A percentile compares a stretch with the other conserved stretches of the same genome.
Evolutionary conservation across 768 basidiomycete species (phyloP).

Genomic region (Psilocybe cubensis): DNA sequence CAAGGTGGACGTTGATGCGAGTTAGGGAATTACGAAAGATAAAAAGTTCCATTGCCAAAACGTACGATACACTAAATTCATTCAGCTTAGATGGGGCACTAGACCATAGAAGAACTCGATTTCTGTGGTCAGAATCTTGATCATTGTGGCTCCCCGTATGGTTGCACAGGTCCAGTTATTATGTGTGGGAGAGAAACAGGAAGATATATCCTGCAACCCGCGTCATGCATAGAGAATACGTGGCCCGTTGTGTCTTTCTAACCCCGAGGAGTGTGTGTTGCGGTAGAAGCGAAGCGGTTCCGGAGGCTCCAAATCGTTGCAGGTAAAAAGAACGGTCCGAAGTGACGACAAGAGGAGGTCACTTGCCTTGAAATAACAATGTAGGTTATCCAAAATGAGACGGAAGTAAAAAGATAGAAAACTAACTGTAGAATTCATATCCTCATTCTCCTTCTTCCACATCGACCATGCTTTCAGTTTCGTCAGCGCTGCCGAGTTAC

Average conservation of each 20-base stretch:
- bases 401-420: constrained; percentile 4
- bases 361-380: constrained; percentile 5
- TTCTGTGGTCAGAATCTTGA: constrained; percentile 8
- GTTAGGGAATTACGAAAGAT: constrained; percentile 7
- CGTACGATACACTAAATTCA: constrained; percentile 12
- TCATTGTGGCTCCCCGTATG: constrained; percentile 7
- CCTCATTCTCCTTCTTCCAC: neutral
- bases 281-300: constrained; percentile 11
- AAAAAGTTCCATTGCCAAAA: constrained; percentile 3
- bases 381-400: constrained; percentile 1
- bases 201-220: neutral
- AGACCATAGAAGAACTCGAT: constrained; percentile 8
- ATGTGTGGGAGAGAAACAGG: constrained; percentile 10
- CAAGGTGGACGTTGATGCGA: constrained; percentile 16
- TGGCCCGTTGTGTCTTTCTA: constrained; percentile 19
- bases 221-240: constrained; percentile 17
- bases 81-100: constrained; percentile 6
- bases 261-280: constrained; percentile 1
- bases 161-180: constrained; percentile 8
- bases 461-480: neutral
- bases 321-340: constrained; percentile 16
- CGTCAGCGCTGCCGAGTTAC: neutral
- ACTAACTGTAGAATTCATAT: neutral
- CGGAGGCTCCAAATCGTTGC: neutral
- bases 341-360: constrained; percentile 16